These are phyloP conservation scores for Cyclocybe aegerita DNA, from an alignment of 768 basidiomycete species.

Conservation along the genomic window DNA sequence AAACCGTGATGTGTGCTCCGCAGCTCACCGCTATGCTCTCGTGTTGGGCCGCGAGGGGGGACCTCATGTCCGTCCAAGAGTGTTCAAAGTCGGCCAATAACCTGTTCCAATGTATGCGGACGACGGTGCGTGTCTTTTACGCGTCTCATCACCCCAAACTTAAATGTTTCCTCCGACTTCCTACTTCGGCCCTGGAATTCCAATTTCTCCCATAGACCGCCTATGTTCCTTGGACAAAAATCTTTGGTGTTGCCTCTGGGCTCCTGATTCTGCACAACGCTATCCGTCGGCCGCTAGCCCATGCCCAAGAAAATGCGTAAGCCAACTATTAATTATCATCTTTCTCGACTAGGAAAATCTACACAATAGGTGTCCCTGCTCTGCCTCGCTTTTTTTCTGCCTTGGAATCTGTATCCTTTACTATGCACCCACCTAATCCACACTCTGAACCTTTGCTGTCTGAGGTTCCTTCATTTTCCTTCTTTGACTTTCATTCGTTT, in stretches of 20 bases:
- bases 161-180: background rate
- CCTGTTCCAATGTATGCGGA: conserved; percentile 83
- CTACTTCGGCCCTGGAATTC: background rate
- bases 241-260: no score
- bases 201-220: background rate
- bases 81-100: conserved; percentile 62
- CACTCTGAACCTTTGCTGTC: no score
- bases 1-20: conserved; percentile 57
- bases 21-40: conserved; percentile 79
- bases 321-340: conserved; percentile 88
- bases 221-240: background rate
- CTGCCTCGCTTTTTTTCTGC: background rate
- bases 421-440: background rate
- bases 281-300: conserved; percentile 43
- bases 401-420: background rate
- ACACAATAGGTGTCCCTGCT: conserved; percentile 48
- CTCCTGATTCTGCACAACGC: background rate
- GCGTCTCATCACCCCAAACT: background rate
- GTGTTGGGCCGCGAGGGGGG: conserved; percentile 80
- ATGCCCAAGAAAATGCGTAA: conserved; percentile 63
- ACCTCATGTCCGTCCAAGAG: conserved; percentile 49
- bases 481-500: no score
- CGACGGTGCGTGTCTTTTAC: conserved; percentile 54
- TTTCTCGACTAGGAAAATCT: conserved; percentile 74
- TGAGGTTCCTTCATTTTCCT: no score